phyloP scores from a whole-genome alignment of 2,329 filamentous ascomycete genomes.

The Fusarium stilboides region DNA sequence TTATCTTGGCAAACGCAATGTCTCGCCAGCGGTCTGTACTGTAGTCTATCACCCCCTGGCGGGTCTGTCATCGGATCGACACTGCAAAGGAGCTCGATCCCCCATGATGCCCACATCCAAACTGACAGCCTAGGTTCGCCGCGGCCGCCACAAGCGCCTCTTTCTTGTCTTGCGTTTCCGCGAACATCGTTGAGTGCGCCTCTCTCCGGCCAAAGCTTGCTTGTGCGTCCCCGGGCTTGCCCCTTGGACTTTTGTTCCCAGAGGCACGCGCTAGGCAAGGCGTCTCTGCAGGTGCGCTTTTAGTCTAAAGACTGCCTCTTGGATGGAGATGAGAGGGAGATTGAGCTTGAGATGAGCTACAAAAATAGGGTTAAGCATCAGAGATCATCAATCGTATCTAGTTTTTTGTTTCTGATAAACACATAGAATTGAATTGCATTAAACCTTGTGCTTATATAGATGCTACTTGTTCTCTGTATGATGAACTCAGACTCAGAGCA shows the following conservation, averaged over 20 bases:
- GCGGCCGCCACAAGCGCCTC: slow-evolving; percentile 47
- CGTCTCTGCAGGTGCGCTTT: slow-evolving; percentile 39
- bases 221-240: slow-evolving; percentile 19
- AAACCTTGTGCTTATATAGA: not conserved
- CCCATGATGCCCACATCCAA: slow-evolving; percentile 24
- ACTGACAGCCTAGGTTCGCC: slow-evolving; percentile 3
- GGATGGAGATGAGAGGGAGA: slow-evolving; percentile 26
- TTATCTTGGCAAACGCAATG: slow-evolving; percentile 21
- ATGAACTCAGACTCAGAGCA: not conserved
- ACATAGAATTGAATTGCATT: not conserved
- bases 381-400: slow-evolving; percentile 21
- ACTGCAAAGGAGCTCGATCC: slow-evolving; percentile 33
- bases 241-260: slow-evolving; percentile 35
- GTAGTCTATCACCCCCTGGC: slow-evolving; percentile 9
- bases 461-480: not conserved
- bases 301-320: slow-evolving; percentile 36
- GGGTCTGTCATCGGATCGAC: slow-evolving; percentile 43
- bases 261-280: slow-evolving; percentile 34
- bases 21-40: slow-evolving; percentile 18
- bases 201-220: slow-evolving; percentile 6
- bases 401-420: not conserved
- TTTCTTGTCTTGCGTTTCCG: slow-evolving; percentile 25
- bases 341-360: slow-evolving; percentile 29
- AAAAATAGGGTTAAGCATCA: slow-evolving; percentile 20
- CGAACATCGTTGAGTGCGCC: slow-evolving; percentile 17